Percentiles rank a stretch among this genome's conserved stretches.
Conservation (phyloP, 176 grass and related monocot species). For the Raddia distichophylla region DNA sequence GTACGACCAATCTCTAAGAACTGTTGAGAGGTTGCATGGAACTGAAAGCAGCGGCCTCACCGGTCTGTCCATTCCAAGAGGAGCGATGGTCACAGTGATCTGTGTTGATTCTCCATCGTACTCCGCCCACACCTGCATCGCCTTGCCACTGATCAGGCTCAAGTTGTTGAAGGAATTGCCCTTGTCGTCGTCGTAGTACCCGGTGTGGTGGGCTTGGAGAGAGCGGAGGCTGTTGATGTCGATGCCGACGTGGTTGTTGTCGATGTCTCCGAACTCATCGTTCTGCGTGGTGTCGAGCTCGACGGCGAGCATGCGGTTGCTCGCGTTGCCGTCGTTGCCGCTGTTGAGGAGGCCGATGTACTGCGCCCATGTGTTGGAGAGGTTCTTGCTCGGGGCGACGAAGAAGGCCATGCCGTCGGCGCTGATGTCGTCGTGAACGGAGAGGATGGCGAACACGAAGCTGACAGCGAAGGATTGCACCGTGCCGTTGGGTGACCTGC, state of each 20-base stretch:
- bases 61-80: slow-evolving; percentile 13
- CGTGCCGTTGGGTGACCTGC: not conserved
- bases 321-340: slow-evolving; percentile 36
- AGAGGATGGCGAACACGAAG: slow-evolving; percentile 46
- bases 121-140: slow-evolving; percentile 45
- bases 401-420: slow-evolving; percentile 57
- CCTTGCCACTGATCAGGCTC: slow-evolving; percentile 41
- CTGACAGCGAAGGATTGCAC: slow-evolving; percentile 49
- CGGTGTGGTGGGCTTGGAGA: slow-evolving; percentile 13
- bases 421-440: slow-evolving; percentile 31
- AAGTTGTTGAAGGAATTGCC: slow-evolving; percentile 13
- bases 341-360: slow-evolving; percentile 49
- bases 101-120: slow-evolving; percentile 6
- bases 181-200: slow-evolving; percentile 24
- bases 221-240: slow-evolving; percentile 40
- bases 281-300: slow-evolving; percentile 52
- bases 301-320: slow-evolving; percentile 44
- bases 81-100: slow-evolving; percentile 38
- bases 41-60: slow-evolving; percentile 19
- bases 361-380: slow-evolving; percentile 43
- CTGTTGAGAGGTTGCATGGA: not conserved
- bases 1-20: slow-evolving; percentile 29
- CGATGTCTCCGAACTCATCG: slow-evolving; percentile 42
- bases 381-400: slow-evolving; percentile 39
- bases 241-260: slow-evolving; percentile 44